Evolutionary conservation across 306 rosid genomes (phyloP), one percentile per base, ranked within the genome.

Genomic region (Dalbergia cochinchinensis): DNA sequence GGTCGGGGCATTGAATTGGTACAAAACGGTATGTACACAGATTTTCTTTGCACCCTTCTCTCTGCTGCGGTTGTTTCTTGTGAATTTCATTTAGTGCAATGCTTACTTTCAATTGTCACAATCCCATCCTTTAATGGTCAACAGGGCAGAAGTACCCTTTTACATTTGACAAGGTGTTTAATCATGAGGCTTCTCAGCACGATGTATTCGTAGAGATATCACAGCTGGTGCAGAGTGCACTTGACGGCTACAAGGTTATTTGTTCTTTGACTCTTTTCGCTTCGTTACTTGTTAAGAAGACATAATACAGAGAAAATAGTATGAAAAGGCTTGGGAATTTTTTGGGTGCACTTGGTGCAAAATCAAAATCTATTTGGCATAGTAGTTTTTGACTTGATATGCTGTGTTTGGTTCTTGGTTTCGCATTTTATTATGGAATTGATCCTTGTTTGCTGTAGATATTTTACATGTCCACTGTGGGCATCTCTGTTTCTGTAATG

Each of bases 201-300:
- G 96, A 96, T 48, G 96, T 93, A 78, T 96, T 96, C 79, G 83
- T 82, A 3, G 99, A 96, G 80, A 88, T 96, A 86, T 93, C 99
- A 11, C 99, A 96, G 74, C 83, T 96, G 62, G 98, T 96, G 12
- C 99, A 93, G 77, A 96, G 98, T 87, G 99, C 99, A 4, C 99
- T 96, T 54, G 99, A 96, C 74, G 99, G 99, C 33, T 96, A 93
- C 55, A 96, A 93, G 99, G 99, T 95, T 74, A 69, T 60, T 80
- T 53, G 42, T n/a, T 48, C 11, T 76, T 65, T 65, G 62, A 14
- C 20, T 39, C 74, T 45, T 71, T 74, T 53, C 5, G 12, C 5
- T 59, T 35, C 57, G 41, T 63, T 20, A 14, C 57, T 15, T 76
- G 48, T 45, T 13, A 16, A 11, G 39, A 16, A 11, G 39, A 60